These are phyloP conservation scores for Penicillium sp. DNA, from an alignment of 2,329 filamentous ascomycete genomes.

Conservation along the genomic window DNA sequence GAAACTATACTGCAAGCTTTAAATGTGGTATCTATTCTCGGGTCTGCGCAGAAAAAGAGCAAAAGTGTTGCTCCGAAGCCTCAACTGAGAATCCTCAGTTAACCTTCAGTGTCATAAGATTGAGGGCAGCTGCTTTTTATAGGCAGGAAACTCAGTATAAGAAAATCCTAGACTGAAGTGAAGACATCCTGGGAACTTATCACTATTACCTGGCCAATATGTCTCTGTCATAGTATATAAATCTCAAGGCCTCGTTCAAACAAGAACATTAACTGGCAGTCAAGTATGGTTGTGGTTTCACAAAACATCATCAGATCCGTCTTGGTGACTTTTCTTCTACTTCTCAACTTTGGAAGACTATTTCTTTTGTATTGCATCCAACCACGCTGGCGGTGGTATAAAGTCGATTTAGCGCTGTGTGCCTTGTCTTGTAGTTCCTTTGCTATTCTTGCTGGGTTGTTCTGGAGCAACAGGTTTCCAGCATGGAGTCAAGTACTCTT, in stretches of 20 bases:
- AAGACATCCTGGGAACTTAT: no score
- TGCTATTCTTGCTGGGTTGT: background rate
- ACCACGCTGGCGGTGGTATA: background rate
- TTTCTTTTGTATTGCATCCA: background rate
- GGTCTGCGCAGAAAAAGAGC: background rate
- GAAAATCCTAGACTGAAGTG: no score
- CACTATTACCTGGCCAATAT: no score
- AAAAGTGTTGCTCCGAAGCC: background rate
- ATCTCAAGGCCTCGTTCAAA: no score
- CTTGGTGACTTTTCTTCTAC: background rate
- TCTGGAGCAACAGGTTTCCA: background rate
- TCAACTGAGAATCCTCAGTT: background rate
- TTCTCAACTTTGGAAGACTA: background rate
- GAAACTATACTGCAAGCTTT: background rate
- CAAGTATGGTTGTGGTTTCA: background rate
- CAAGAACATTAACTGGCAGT: background rate
- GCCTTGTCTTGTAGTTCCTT: background rate
- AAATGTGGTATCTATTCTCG: background rate
- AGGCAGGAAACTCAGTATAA: background rate
- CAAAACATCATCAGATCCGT: background rate
- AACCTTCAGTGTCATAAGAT: background rate
- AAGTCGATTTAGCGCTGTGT: background rate
- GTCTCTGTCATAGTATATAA: no score
- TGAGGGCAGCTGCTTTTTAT: no score
- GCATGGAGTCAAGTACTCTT: background rate